Base-by-base conservation (phyloP, 1,284 basidiomycete species). In the Ustilago hordei region DNA sequence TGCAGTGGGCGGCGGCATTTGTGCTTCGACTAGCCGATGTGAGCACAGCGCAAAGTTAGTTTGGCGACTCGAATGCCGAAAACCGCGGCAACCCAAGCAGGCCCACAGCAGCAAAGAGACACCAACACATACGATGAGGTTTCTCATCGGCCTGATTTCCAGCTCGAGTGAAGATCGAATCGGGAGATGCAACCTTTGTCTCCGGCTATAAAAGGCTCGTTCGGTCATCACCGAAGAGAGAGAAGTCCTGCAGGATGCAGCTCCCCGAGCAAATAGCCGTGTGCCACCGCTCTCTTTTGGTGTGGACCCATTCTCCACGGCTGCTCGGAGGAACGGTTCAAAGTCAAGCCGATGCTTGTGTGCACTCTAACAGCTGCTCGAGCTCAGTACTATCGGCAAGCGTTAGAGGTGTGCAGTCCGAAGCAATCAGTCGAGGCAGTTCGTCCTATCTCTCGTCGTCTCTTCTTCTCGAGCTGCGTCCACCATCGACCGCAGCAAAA, bases 221-320 rank as follows among this genome's bases (percentile, higher is more conserved):
- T 32, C 48, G 48, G 48, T 2, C 48, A 50, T n/a, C 48, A 54
- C 53, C 53, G 53, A 54, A 19, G 53, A 31, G 9, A 50, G 23
- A 28, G 23, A 28, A 28, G 23, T 28, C 23, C 23, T 28, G 23
- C 23, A 28, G 0, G 23, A 28, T 28, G 23, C 23, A 31, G 8
- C 23, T 32, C 8, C 23, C 63, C 63, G 63, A 59, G 54, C 56
- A 65, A 55, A 48, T 65, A 65, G 15, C 63, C 55, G n/a, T 38
- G 47, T 32, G 41, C 41, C 38, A 45, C 35, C 50, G 50, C 50
- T 35, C 9, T 31, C 8, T 19, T 56, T 39, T 47, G 17, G 47
- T 35, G 60, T 17, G 41, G 39, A 50, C 32, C 34, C 19, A 41
- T 11, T 35, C 32, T 11, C 6, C n/a, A 48, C 54, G 61, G 61